Evolutionary conservation across 257 asterid species (phyloP), one percentile per base, ranked within the genome.

Genomic region (Gentiana straminea): DNA sequence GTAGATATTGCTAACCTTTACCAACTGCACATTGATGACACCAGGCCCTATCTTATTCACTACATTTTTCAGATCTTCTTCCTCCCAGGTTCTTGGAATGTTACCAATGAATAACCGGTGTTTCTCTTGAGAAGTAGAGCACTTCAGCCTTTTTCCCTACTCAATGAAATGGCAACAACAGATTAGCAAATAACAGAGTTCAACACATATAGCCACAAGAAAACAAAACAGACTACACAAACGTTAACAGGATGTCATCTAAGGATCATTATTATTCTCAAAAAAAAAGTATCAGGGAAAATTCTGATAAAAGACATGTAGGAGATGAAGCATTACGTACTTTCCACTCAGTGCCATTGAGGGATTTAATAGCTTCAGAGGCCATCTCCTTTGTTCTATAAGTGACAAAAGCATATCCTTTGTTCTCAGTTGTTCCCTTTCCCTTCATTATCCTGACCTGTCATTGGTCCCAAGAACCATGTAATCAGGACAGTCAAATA

Each of bases 381-480:
- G 98, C 98, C 78, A 81, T 74, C 54, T 91, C 97, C 73, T 84
- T 84, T 49, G 81, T 79, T 70, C 88, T 80, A 75, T 79, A 87
- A 34, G 95, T 91, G 62, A 91, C 91, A 84, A 91, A 91, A 39
- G 95, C 94, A 66, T 87, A 91, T 13, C 95, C 95, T 74, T 87
- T 91, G 76, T 91, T 87, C 74, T 87, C 95, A 62, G 67, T 68
- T 37, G 93, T 64, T 73, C 81, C 93, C 74, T 88, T 91, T 58
- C 86, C 96, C 79, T 83, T 87, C 97, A 91, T 91, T 76, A 91
- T 76, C 81, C 97, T 81, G 48, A 91, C 92, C 97, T 91, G 83
- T 49, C 62, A 57, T 76, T 56, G 44, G 61, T 69, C 66, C 49
- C 69, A 57, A 62, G 35, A 50, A 52, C 61, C 39, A 38, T 1